Percentiles rank a stretch among this genome's conserved stretches.
Conservation (phyloP, 345 rosid genomes). For the Clausena lansium region DNA sequence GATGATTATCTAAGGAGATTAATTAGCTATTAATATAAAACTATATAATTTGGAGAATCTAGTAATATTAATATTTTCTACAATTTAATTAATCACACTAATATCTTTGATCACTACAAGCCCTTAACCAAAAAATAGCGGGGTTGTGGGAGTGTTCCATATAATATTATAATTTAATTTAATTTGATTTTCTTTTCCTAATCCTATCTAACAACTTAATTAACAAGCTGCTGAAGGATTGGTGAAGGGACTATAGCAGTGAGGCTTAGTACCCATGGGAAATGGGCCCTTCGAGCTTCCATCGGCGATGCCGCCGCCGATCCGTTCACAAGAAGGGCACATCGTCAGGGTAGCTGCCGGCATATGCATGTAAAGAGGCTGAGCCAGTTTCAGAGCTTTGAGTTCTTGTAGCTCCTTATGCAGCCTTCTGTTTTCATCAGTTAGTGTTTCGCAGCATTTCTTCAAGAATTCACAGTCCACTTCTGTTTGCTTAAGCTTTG, state of each 20-base stretch:
- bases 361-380: constrained; percentile 72
- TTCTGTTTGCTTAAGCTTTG: constrained; percentile 97
- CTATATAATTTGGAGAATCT: background rate
- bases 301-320: constrained; percentile 39
- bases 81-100: constrained; percentile 53
- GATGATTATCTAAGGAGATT: constrained; percentile 13
- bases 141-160: constrained; percentile 32
- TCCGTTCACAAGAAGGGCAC: constrained; percentile 78
- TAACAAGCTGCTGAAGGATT: constrained; percentile 89
- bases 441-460: constrained; percentile 87
- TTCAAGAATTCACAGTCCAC: constrained; percentile 91
- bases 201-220: constrained; percentile 32
- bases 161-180: background rate
- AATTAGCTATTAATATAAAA: constrained; percentile 21
- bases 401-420: constrained; percentile 89
- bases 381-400: constrained; percentile 52
- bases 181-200: background rate
- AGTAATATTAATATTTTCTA: constrained; percentile 39
- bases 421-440: constrained; percentile 90
- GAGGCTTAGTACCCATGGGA: constrained; percentile 55
- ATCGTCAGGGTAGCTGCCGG: constrained; percentile 79
- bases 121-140: constrained; percentile 74
- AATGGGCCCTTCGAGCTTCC: constrained; percentile 41
- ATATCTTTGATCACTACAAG: constrained; percentile 32
- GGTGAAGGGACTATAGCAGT: constrained; percentile 64